phyloP scores from a whole-genome alignment of 352 stramenopile species.

The Achlya hypogyna region DNA sequence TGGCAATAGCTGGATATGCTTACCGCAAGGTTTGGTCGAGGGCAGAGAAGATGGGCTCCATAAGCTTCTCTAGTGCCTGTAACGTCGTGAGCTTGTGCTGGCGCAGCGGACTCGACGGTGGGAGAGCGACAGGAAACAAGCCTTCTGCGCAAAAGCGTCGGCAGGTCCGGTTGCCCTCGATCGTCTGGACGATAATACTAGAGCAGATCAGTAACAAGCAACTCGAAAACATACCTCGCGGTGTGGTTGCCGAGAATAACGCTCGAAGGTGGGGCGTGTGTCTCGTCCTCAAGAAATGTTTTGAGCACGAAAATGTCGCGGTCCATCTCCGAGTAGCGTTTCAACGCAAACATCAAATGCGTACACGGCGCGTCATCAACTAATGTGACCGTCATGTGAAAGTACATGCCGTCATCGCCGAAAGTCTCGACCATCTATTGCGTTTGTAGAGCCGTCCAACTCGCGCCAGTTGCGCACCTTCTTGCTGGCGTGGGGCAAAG shows the following conservation, averaged over 20 bases:
- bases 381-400: background rate
- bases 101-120: background rate
- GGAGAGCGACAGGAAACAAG: background rate
- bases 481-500: background rate
- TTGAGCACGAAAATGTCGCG: background rate
- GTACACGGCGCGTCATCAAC: background rate
- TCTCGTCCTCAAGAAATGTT: background rate
- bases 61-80: background rate
- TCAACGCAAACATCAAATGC: background rate
- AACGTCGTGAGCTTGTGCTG: background rate
- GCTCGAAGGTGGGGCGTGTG: background rate
- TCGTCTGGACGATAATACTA: background rate
- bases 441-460: background rate
- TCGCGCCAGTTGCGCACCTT: background rate
- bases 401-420: background rate
- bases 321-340: background rate
- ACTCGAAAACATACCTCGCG: background rate
- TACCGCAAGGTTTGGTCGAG: background rate
- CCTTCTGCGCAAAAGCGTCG: background rate
- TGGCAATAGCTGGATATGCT: background rate
- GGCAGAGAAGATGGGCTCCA: background rate
- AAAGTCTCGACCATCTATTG: background rate
- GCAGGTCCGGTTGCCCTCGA: background rate
- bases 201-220: background rate
- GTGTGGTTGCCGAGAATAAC: background rate